These are phyloP conservation scores for Bipolaris bicolor DNA, from an alignment of 2,329 filamentous ascomycete genomes.

Conservation along the genomic window DNA sequence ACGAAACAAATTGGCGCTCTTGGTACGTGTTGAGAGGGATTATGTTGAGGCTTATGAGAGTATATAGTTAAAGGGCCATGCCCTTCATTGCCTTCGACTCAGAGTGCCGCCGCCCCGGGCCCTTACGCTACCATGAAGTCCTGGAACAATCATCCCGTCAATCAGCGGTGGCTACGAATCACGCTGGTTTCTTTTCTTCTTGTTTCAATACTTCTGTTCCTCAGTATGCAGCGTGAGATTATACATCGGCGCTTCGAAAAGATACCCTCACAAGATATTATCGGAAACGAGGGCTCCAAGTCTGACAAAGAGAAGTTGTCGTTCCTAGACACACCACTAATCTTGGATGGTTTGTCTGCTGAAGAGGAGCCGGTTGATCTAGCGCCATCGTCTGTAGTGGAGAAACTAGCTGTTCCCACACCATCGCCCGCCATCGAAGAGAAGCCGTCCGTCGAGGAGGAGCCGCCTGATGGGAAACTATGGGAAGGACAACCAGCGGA, in stretches of 20 bases:
- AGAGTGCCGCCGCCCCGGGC: neutral
- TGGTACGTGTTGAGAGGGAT: too few relatives aligned
- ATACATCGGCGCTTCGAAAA: neutral
- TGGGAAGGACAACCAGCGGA: neutral
- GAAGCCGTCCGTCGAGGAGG: neutral
- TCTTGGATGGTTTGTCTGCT: neutral
- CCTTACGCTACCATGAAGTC: neutral
- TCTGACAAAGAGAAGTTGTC: neutral
- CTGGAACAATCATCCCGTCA: neutral
- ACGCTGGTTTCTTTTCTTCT: neutral
- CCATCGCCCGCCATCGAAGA: neutral
- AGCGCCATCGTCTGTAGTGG: neutral
- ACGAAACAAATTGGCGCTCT: too few relatives aligned
- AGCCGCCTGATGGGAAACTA: neutral
- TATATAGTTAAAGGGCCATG: too few relatives aligned
- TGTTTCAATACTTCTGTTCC: neutral
- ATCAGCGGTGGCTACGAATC: neutral
- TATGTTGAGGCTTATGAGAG: too few relatives aligned
- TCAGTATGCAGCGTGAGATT: neutral
- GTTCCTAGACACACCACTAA: neutral
- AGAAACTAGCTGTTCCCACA: neutral
- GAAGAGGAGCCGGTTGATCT: neutral
- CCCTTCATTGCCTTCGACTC: too few relatives aligned
- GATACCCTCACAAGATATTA: neutral
- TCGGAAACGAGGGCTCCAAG: neutral